Conservation (phyloP, 257 asterid species). For the Apocynum venetum region DNA sequence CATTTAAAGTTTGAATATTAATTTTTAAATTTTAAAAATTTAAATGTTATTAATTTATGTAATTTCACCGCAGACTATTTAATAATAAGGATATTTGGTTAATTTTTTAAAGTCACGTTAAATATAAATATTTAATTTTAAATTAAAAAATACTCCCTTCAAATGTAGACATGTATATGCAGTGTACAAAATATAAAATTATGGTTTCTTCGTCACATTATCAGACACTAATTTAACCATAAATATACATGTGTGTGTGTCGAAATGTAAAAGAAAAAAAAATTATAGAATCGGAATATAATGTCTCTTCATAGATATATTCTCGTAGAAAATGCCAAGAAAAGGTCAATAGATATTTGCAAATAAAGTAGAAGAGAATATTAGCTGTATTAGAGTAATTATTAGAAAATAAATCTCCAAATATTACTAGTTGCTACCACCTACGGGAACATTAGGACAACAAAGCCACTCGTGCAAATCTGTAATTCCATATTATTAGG, state of each 20-base stretch:
- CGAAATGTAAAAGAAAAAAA: background rate
- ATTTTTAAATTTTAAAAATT: too few species aligned
- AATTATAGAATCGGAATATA: background rate
- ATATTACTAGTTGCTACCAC: too few species aligned
- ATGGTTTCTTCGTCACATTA: background rate
- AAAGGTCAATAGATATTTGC: background rate
- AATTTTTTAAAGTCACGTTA: too few species aligned
- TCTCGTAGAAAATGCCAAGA: background rate
- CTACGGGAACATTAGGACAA: background rate
- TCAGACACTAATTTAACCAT: background rate
- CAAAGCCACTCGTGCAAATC: slow-evolving; percentile 18
- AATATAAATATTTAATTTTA: too few species aligned
- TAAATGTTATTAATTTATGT: too few species aligned
- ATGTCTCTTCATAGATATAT: background rate
- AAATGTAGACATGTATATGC: too few species aligned
- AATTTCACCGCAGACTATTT: too few species aligned
- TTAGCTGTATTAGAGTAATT: slow-evolving; percentile 9
- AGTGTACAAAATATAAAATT: too few species aligned
- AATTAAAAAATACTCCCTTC: too few species aligned
- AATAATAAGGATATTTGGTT: too few species aligned
- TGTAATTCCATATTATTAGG: background rate
- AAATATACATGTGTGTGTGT: too few species aligned
- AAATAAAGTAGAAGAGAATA: background rate
- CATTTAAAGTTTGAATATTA: too few species aligned
- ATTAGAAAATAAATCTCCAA: background rate